These are phyloP conservation scores for Ilyonectria mors-panacis DNA, from an alignment of 2,329 filamentous ascomycete species.

Conservation along the genomic window DNA sequence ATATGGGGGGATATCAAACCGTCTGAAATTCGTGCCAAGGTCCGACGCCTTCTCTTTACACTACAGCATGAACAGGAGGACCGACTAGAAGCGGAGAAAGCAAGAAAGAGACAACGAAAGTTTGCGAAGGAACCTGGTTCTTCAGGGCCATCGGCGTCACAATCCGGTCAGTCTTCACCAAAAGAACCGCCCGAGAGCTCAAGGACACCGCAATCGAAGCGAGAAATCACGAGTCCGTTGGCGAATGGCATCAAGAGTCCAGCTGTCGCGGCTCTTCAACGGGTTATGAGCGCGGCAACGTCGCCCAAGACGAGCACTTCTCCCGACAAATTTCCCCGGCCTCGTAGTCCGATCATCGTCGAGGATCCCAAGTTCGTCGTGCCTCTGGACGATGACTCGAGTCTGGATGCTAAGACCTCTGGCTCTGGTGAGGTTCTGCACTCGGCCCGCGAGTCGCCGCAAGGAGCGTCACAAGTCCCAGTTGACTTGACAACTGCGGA, in stretches of 20 bases:
- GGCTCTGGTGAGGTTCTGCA: constrained; percentile 37
- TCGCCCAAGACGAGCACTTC: constrained; percentile 14
- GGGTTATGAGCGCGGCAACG: constrained; percentile 10
- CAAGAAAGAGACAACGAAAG: constrained; percentile 51
- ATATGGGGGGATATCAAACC: constrained; percentile 66
- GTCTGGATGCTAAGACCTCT: constrained; percentile 37
- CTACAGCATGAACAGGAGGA: constrained; percentile 73
- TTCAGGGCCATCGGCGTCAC: constrained; percentile 28
- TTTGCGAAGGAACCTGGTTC: constrained; percentile 46
- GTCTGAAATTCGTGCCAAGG: constrained; percentile 72
- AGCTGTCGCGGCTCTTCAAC: constrained; percentile 9
- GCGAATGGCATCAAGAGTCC: constrained; percentile 21
- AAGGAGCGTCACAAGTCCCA: constrained; percentile 26
- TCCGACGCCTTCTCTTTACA: constrained; percentile 76
- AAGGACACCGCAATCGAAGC: constrained; percentile 31
- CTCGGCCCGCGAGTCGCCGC: constrained; percentile 45
- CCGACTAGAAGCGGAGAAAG: constrained; percentile 56
- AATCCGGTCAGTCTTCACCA: constrained; percentile 33
- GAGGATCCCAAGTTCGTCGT: constrained; percentile 36
- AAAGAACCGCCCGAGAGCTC: constrained; percentile 28
- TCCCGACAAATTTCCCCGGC: constrained; percentile 23
- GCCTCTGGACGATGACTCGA: constrained; percentile 39
- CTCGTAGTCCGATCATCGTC: constrained; percentile 25
- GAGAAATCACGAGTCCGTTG: constrained; percentile 20
- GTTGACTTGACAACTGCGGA: constrained; percentile 31